Evolutionary conservation across 768 basidiomycete genomes (phyloP).

Genomic region (Lyophyllum semitale): DNA sequence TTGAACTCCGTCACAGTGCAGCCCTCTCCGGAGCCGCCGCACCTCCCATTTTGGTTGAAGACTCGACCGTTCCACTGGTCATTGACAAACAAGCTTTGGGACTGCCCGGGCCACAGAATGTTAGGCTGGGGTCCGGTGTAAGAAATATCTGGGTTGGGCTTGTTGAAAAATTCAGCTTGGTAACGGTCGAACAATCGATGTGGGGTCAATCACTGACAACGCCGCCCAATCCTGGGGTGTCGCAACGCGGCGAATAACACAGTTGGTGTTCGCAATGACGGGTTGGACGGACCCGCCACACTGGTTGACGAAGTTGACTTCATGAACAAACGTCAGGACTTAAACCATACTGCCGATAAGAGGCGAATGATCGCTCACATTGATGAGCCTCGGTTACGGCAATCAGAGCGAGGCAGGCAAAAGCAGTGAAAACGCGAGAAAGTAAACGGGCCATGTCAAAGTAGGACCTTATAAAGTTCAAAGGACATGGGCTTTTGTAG

Average conservation of each 20-base stretch:
- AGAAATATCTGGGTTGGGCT: slow-evolving; percentile 33
- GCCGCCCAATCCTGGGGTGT: slow-evolving; percentile 33
- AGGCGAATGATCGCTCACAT: slow-evolving; percentile 9
- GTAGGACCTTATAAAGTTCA: no score
- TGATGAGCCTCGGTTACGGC: slow-evolving; percentile 13
- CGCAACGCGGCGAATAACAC: slow-evolving; percentile 42
- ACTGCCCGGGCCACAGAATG: slow-evolving; percentile 24
- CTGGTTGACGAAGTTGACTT: slow-evolving; percentile 37
- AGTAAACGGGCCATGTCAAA: neutral
- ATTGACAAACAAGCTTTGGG: slow-evolving; percentile 30
- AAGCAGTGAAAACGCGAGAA: neutral
- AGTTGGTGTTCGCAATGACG: slow-evolving; percentile 38
- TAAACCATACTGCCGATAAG: neutral
- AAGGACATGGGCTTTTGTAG: neutral
- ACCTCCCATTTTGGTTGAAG: slow-evolving; percentile 37
- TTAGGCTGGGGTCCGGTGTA: slow-evolving; percentile 37
- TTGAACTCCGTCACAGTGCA: slow-evolving; percentile 43
- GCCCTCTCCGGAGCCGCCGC: slow-evolving; percentile 38
- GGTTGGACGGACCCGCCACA: slow-evolving; percentile 32
- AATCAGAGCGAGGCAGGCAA: slow-evolving; percentile 8
- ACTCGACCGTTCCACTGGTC: slow-evolving; percentile 43
- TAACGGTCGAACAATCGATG: neutral
- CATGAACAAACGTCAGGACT: neutral
- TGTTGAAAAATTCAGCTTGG: neutral
- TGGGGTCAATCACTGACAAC: slow-evolving; percentile 20